These are phyloP conservation scores for Sphaerulina vaccinii DNA, from an alignment of 2,329 filamentous ascomycete species.

Conservation along the genomic window DNA sequence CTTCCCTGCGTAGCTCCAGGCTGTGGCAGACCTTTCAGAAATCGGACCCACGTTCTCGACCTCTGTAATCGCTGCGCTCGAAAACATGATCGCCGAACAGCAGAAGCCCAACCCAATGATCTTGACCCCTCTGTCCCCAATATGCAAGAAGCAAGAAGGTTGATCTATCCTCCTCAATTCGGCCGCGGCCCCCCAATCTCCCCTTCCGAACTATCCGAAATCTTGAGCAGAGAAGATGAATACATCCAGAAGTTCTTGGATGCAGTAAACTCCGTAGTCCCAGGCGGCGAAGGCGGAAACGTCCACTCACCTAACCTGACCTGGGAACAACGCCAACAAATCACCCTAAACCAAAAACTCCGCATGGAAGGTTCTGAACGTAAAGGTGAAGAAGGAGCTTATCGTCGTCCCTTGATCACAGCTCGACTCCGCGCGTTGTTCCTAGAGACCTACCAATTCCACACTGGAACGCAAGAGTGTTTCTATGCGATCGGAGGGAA, in stretches of 20 bases:
- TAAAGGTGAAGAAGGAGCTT: constrained; percentile 11
- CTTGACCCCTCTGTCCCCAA: constrained; percentile 19
- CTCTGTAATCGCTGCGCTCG: constrained; percentile 21
- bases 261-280: constrained; percentile 16
- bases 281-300: constrained; percentile 8
- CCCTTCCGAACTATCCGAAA: constrained; percentile 1
- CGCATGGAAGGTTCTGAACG: constrained; percentile 9
- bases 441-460: constrained; percentile 20
- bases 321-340: constrained; percentile 21
- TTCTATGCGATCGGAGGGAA: constrained; percentile 23
- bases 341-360: constrained; percentile 23
- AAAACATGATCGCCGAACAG: constrained; percentile 19
- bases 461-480: constrained; percentile 11
- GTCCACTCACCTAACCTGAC: neutral
- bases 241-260: constrained; percentile 20
- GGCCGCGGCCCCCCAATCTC: constrained; percentile 10
- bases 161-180: constrained; percentile 17
- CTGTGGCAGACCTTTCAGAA: constrained; percentile 11
- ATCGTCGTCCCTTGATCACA: constrained; percentile 16
- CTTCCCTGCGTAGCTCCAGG: constrained; percentile 9
- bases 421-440: constrained; percentile 23
- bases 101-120: constrained; percentile 10
- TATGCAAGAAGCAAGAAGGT: constrained; percentile 1
- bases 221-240: constrained; percentile 8
- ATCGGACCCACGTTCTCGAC: constrained; percentile 7